phyloP scores from a whole-genome alignment of 164 flowering plant genomes.

The Vitis rupestris region DNA sequence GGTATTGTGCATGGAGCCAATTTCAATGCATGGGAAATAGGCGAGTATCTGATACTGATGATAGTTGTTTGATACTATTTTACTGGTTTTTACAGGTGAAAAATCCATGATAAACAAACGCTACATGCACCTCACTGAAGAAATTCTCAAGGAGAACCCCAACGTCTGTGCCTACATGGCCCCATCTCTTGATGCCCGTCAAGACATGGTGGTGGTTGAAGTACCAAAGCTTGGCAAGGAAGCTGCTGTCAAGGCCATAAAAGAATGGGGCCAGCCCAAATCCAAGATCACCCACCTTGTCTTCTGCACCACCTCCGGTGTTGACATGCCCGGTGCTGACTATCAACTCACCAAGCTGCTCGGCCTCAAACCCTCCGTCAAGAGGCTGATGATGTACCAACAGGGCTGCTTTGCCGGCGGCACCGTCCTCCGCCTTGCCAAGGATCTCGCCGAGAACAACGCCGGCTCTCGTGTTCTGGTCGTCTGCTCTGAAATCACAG shows the following conservation, averaged over 20 bases:
- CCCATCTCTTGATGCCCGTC: constrained; percentile 25
- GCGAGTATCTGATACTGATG: too few relatives aligned
- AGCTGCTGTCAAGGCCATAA: constrained; percentile 28
- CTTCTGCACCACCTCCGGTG: constrained; percentile 32
- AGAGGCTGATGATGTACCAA: constrained; percentile 30
- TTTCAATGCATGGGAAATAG: too few relatives aligned
- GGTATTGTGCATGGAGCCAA: too few relatives aligned
- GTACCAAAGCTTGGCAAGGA: constrained; percentile 29
- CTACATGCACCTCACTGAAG: constrained; percentile 26
- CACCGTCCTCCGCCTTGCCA: constrained; percentile 20
- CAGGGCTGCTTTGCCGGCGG: constrained; percentile 9
- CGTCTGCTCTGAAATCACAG: constrained; percentile 33
- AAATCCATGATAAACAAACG: constrained; percentile 26
- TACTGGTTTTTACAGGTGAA: constrained; percentile 16
- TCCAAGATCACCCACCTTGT: constrained; percentile 28
- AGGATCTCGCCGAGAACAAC: constrained; percentile 33
- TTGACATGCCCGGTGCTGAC: constrained; percentile 35
- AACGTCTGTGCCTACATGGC: constrained; percentile 23
- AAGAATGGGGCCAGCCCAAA: constrained; percentile 33
- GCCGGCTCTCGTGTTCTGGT: constrained; percentile 29
- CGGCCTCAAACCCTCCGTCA: constrained; percentile 33
- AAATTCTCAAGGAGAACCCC: constrained; percentile 27
- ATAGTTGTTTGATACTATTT: background rate
- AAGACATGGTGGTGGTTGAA: constrained; percentile 29
- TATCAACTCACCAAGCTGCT: constrained; percentile 33